These are phyloP conservation scores for Cladosporium oxysporum DNA, from an alignment of 2,329 filamentous ascomycete species.

Conservation along the genomic window DNA sequence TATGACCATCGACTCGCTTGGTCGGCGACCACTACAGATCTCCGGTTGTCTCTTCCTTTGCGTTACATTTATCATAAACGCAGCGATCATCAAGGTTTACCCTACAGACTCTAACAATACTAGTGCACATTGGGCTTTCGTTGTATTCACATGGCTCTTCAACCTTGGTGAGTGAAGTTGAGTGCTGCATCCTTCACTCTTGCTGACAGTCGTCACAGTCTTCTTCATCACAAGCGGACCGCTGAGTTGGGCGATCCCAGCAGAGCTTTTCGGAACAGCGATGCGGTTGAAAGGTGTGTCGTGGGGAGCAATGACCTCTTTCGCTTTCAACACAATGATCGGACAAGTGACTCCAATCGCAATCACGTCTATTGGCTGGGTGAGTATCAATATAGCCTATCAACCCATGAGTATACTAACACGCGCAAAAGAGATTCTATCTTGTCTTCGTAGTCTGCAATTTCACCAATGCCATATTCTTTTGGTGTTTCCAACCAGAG, in stretches of 20 bases:
- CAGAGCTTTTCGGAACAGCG: conserved; percentile 33
- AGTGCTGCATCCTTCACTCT: background rate
- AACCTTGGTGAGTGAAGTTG: conserved; percentile 23
- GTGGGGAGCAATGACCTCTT: conserved; percentile 28
- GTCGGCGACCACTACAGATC: conserved; percentile 29
- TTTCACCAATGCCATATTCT: conserved; percentile 37
- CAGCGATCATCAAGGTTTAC: conserved; percentile 27
- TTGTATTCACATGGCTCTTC: conserved; percentile 32
- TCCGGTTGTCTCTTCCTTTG: conserved; percentile 27
- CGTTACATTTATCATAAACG: conserved; percentile 31
- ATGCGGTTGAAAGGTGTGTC: conserved; percentile 31
- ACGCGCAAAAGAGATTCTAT: conserved; percentile 24
- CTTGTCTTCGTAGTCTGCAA: conserved; percentile 34
- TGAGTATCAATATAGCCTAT: background rate
- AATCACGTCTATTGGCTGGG: conserved; percentile 29
- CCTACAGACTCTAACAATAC: conserved; percentile 22
- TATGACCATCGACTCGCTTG: conserved; percentile 29
- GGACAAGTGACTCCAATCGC: conserved; percentile 34
- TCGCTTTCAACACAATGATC: conserved; percentile 38
- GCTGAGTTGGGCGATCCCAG: conserved; percentile 33
- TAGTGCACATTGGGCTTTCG: conserved; percentile 31
- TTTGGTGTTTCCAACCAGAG: conserved; percentile 69
- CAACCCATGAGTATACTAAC: background rate
- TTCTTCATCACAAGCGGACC: conserved; percentile 21
- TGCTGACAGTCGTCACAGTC: background rate